phyloP scores from a whole-genome alignment of 2,329 filamentous ascomycete species.

The Sporothrix humicola region DNA sequence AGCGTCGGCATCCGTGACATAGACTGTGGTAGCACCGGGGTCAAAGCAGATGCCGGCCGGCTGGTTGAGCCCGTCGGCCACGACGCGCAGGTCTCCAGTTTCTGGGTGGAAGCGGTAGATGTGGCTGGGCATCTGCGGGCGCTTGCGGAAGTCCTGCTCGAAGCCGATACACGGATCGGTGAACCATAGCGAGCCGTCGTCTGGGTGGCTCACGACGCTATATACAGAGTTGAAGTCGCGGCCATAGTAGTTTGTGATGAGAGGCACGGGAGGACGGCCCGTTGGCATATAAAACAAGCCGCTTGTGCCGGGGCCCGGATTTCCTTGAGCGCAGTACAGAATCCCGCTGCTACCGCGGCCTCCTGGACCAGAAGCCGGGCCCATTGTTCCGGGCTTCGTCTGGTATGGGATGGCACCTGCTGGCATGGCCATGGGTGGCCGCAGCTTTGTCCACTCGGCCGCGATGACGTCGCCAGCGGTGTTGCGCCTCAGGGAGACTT shows the following conservation, averaged over 20 bases:
- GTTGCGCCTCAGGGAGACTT: conserved; percentile 45
- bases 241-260: conserved; percentile 53
- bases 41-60: conserved; percentile 52
- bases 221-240: conserved; percentile 56
- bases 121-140: conserved; percentile 53
- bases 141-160: conserved; percentile 52
- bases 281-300: conserved; percentile 47
- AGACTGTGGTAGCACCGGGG: conserved; percentile 49
- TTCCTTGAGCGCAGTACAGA: conserved; percentile 42
- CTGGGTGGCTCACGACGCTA: conserved; percentile 48
- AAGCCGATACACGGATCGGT: conserved; percentile 55
- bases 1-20: conserved; percentile 51
- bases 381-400: background rate
- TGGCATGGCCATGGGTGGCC: conserved; percentile 56
- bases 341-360: conserved; percentile 46
- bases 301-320: conserved; percentile 43
- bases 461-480: conserved; percentile 41
- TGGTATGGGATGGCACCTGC: conserved; percentile 67
- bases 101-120: conserved; percentile 54
- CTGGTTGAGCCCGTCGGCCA: conserved; percentile 54
- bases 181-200: conserved; percentile 55
- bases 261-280: conserved; percentile 43
- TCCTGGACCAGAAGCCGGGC: background rate
- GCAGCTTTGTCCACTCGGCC: conserved; percentile 50
- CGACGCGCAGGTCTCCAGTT: conserved; percentile 51